Evolutionary conservation across 257 asterid species (phyloP).

Genomic region (Verbena officinalis): DNA sequence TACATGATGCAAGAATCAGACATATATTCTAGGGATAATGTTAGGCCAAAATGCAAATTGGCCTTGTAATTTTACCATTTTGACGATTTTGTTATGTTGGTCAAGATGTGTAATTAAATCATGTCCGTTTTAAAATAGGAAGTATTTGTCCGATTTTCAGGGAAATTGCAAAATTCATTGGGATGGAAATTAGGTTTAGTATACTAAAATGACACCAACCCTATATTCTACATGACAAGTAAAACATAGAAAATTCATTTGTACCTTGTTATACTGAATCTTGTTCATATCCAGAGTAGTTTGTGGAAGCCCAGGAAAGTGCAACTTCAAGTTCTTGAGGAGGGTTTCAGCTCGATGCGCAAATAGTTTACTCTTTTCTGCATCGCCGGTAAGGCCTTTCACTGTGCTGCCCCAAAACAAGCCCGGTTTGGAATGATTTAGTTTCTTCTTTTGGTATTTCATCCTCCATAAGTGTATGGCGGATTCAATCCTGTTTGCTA

Average conservation of each 20-base stretch:
- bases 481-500: constrained; percentile 76
- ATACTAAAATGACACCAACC: too few relatives aligned
- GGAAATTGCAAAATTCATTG: too few relatives aligned
- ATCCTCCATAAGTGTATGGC: constrained; percentile 77
- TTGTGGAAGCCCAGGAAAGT: constrained; percentile 85
- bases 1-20: too few relatives aligned
- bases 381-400: constrained; percentile 54
- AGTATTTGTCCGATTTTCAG: too few relatives aligned
- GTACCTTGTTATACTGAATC: constrained; percentile 90
- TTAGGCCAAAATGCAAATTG: too few relatives aligned
- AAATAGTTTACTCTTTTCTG: constrained; percentile 59
- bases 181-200: too few relatives aligned
- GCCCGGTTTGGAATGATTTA: constrained; percentile 41
- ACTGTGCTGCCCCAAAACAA: constrained; percentile 69
- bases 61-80: too few relatives aligned
- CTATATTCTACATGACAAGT: too few relatives aligned
- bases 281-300: constrained; percentile 76
- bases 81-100: too few relatives aligned
- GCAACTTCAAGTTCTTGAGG: constrained; percentile 67
- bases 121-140: too few relatives aligned
- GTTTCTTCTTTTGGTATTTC: constrained; percentile 58
- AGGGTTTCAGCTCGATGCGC: constrained; percentile 79
- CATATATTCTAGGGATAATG: too few relatives aligned
- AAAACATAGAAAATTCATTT: neutral
- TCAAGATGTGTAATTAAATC: too few relatives aligned